Conservation (phyloP, 345 rosid genomes). For the Aquilaria sinensis region DNA sequence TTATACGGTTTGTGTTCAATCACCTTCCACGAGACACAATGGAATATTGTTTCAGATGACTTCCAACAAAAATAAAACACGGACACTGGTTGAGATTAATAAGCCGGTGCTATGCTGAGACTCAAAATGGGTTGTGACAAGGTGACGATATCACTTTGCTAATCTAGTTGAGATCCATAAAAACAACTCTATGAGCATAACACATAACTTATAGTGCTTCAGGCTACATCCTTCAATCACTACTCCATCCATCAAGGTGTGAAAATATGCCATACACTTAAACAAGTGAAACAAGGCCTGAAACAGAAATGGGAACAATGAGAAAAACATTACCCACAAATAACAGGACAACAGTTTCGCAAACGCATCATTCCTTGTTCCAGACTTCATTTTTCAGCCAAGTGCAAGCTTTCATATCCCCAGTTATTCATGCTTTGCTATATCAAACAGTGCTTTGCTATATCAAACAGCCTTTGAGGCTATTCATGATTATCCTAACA, state of each 20-base stretch:
- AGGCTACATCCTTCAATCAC: constrained; percentile 1
- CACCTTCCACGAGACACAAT: constrained; percentile 40
- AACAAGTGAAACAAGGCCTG: constrained; percentile 8
- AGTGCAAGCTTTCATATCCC: no score
- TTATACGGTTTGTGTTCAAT: constrained; percentile 57
- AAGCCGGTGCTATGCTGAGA: background rate
- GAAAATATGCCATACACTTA: constrained; percentile 1
- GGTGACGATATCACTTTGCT: background rate
- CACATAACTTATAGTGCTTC: background rate
- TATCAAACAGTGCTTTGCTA: no score
- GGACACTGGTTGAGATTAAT: constrained; percentile 5
- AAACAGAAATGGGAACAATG: constrained; percentile 3
- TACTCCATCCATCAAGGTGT: constrained; percentile 6
- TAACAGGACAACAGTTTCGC: background rate
- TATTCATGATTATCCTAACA: no score
- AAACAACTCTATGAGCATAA: background rate
- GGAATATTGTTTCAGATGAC: constrained; percentile 17
- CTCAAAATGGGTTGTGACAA: background rate
- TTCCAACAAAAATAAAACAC: constrained; percentile 2
- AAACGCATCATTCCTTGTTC: no score
- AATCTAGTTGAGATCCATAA: no score
- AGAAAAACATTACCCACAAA: background rate
- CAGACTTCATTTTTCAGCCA: no score
- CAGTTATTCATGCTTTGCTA: no score
- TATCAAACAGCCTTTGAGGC: no score